Conservation (phyloP, 1,139 yeast genomes). For the Debaryomycetaceae sp. region DNA sequence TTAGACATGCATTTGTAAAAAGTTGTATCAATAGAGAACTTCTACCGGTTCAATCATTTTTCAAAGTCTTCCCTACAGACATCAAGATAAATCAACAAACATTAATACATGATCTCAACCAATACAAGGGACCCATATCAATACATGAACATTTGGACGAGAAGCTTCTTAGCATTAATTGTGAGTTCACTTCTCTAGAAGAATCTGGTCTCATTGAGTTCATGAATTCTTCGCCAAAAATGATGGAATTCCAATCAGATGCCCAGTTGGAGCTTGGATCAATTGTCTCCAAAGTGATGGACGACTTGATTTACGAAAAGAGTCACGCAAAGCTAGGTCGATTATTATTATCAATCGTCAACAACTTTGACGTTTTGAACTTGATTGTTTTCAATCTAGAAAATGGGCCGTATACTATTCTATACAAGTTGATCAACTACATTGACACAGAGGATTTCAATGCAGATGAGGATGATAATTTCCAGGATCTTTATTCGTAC, state of each 20-base stretch:
- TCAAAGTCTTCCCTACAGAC: conserved; percentile 36
- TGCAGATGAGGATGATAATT: conserved; percentile 50
- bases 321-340: conserved; percentile 47
- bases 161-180: conserved; percentile 42
- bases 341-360: conserved; percentile 43
- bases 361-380: conserved; percentile 39
- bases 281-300: conserved; percentile 29
- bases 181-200: conserved; percentile 54
- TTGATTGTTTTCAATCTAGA: conserved; percentile 30
- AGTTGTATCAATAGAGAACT: conserved; percentile 36
- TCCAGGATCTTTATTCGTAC: conserved; percentile 67
- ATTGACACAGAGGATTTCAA: conserved; percentile 33
- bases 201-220: conserved; percentile 49
- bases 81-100: conserved; percentile 32
- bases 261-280: conserved; percentile 36
- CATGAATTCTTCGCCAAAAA: conserved; percentile 15
- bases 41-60: conserved; percentile 42
- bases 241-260: conserved; percentile 38
- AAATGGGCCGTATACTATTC: conserved; percentile 19
- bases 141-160: conserved; percentile 17
- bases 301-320: conserved; percentile 36
- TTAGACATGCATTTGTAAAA: conserved; percentile 55
- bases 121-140: conserved; percentile 7
- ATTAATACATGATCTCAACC: conserved; percentile 20
- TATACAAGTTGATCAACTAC: conserved; percentile 28